A percentile compares a stretch with the other conserved stretches of the same genome.
Evolutionary conservation across 257 asterid genomes (phyloP).

Genomic region (Osmanthus fragrans): DNA sequence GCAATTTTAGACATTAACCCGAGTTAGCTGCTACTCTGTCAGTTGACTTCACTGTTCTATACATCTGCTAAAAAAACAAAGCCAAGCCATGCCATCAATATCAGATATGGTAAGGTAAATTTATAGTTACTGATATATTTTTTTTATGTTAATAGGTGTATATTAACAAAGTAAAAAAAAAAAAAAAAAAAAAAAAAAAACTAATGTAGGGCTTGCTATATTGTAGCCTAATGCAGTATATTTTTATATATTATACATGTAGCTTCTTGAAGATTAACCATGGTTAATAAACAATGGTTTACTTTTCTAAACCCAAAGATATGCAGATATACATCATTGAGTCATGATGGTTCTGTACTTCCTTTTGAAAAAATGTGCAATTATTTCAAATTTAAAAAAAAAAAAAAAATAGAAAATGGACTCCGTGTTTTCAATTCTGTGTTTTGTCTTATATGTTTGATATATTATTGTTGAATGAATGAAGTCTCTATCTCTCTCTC

Average conservation of each 20-base stretch:
- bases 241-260: not conserved
- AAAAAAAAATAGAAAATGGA: not conserved
- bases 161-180: too few species aligned
- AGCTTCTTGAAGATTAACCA: conserved; percentile 42
- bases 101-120: conserved; percentile 3
- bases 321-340: conserved; percentile 53
- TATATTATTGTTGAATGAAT: conserved; percentile 15
- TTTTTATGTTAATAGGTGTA: too few species aligned
- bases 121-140: not conserved
- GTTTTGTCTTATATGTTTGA: conserved; percentile 42
- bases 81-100: not conserved
- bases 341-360: conserved; percentile 75
- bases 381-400: conserved; percentile 1
- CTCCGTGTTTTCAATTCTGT: conserved; percentile 40
- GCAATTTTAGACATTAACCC: conserved; percentile 38
- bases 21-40: conserved; percentile 77
- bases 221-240: conserved; percentile 4
- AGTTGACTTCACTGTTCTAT: conserved; percentile 88
- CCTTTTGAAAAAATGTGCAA: conserved; percentile 20
- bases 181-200: not conserved
- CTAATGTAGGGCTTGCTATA: not conserved
- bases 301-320: conserved; percentile 23
- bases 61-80: conserved; percentile 63
- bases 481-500: not conserved
- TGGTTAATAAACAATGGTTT: conserved; percentile 36